Evolutionary conservation across 2,329 filamentous ascomycete species (phyloP), one percentile per base, ranked within the genome.

Genomic region (Penicillium sp.): DNA sequence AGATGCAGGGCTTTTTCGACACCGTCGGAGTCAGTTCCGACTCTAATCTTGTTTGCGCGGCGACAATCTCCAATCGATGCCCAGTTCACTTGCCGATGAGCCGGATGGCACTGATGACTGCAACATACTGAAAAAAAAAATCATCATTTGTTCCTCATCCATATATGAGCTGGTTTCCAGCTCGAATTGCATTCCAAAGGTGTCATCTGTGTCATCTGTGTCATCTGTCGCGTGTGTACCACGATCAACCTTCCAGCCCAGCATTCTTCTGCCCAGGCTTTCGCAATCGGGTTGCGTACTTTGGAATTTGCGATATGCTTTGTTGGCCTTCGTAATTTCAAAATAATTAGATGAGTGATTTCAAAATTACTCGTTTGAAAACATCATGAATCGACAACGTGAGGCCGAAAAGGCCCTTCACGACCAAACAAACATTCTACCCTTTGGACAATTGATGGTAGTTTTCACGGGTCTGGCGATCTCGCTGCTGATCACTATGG

Each of bases 341-440:
- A 41, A 10, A 26, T 24, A 42, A 13, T 42, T 16, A 41, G 2
- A 24, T 6, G 10, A 42, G 24, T 28, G 23, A 21, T 3, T 13
- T 23, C 6, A n/a, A 23, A 28, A 6, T 42, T 16, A 12, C 8
- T 23, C 12, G 12, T 15, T 12, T 18, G 4, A n/a, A 15, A 16
- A 3, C 6, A 57, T 28, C 13, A 69, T 70, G 68, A 65, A 64
- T 55, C 67, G 66, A 41, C 69, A 71, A 57, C 61, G 63, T 52
- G 65, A 58, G 24, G 76, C 76, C 42, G 78, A 80, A 57, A 73
- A 70, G 58, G 71, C 72, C 12, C 68, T 81, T 38, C 76, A 80
- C 63, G 79, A 83, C 60, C 82, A 85, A 63, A 82, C 77, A 8
- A 82, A 85, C 53, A 75, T 84, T 16, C 72, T 85, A 2, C 80